Evolutionary conservation across 2,329 filamentous ascomycete genomes (phyloP).

Genomic region (Sarocladiaceae sp.): DNA sequence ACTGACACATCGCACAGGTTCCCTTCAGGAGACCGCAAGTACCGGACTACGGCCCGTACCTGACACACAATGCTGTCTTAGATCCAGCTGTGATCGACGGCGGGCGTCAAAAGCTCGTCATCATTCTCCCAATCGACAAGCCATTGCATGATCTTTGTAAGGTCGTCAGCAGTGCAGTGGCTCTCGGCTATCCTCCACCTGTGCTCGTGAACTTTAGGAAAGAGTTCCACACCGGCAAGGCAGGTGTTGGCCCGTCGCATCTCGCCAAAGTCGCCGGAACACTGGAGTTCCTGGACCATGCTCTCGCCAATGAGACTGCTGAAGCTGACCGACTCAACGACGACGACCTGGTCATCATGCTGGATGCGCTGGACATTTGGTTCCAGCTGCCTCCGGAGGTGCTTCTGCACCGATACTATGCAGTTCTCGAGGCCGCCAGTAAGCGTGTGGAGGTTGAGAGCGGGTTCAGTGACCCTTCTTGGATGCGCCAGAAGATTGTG

Average conservation of each 20-base stretch:
- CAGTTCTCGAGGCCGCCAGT: conserved; percentile 28
- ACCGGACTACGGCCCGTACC: neutral
- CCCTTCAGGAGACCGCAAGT: neutral
- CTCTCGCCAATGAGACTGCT: conserved; percentile 25
- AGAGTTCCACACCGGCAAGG: conserved; percentile 31
- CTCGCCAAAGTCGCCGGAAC: conserved; percentile 26
- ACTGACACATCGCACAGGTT: neutral
- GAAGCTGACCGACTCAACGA: conserved; percentile 17
- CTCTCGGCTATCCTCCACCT: conserved; percentile 31
- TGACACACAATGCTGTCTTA: neutral
- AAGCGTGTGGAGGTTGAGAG: conserved; percentile 16
- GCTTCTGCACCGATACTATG: conserved; percentile 30
- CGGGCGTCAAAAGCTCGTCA: conserved; percentile 14
- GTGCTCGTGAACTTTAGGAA: conserved; percentile 32
- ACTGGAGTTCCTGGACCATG: conserved; percentile 24
- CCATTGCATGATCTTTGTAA: conserved; percentile 34
- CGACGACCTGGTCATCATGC: conserved; percentile 29
- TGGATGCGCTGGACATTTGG: conserved; percentile 35
- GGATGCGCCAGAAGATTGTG: conserved; percentile 27
- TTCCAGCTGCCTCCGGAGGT: conserved; percentile 34
- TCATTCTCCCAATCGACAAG: conserved; percentile 33
- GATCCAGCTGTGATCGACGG: neutral
- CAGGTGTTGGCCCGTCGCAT: conserved; percentile 32
- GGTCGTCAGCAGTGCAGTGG: conserved; percentile 31
- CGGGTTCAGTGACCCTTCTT: conserved; percentile 24